Evolutionary conservation across 2,329 filamentous ascomycete species (phyloP).

Genomic region (Trichoderma afroharzianum): DNA sequence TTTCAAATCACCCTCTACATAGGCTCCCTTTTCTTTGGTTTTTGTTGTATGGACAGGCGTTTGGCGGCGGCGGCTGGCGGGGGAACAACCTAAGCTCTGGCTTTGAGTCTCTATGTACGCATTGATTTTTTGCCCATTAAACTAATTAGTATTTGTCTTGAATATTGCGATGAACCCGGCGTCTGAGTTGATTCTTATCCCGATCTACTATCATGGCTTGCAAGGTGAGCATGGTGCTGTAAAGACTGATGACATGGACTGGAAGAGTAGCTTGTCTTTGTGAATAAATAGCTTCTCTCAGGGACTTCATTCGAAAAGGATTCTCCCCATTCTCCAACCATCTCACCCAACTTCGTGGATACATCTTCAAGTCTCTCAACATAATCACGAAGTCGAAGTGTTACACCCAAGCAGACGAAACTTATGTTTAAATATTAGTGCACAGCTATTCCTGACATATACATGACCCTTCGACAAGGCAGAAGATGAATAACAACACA

Average conservation of each 20-base stretch:
- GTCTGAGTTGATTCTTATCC: not conserved
- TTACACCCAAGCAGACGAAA: not conserved
- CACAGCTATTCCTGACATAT: not conserved
- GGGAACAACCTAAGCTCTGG: not conserved
- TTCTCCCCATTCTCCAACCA: too few species aligned
- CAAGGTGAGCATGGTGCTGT: not conserved
- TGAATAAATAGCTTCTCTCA: too few species aligned
- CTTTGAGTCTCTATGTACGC: not conserved
- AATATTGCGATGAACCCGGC: not conserved
- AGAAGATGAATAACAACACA: not conserved
- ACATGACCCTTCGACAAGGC: not conserved
- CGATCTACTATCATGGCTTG: not conserved
- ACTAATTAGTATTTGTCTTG: not conserved
- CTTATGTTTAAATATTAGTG: not conserved
- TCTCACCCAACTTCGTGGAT: not conserved
- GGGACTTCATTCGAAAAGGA: too few species aligned
- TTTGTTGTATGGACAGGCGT: conserved; percentile 1
- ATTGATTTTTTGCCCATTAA: not conserved
- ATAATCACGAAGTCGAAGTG: not conserved
- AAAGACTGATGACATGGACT: not conserved
- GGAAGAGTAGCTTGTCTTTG: too few species aligned
- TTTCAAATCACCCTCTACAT: not conserved
- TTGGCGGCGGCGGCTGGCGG: not conserved
- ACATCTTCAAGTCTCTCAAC: not conserved
- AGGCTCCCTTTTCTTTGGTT: not conserved